These are phyloP conservation scores for Apostasia shenzhenica DNA, from an alignment of 106 monocot species.

Conservation along the genomic window DNA sequence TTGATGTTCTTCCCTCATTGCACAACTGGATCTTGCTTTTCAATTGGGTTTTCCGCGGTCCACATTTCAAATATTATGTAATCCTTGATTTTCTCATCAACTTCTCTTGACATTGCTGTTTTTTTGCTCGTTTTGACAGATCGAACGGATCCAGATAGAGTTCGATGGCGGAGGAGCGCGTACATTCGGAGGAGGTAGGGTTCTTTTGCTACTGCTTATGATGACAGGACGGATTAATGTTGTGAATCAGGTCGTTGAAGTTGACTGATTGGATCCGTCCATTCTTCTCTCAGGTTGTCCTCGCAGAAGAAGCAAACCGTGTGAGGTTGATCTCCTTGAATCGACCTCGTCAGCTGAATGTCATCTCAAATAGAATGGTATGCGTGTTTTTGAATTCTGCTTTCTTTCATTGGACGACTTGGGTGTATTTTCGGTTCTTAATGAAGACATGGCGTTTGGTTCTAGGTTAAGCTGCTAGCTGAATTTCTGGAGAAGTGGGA, in stretches of 20 bases:
- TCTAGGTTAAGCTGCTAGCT: constrained; percentile 58
- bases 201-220: background rate
- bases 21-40: background rate
- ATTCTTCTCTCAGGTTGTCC: constrained; percentile 35
- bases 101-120: background rate
- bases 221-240: background rate
- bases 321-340: constrained; percentile 72
- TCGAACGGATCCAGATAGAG: background rate
- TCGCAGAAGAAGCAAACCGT: constrained; percentile 52
- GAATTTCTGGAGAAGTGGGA: constrained; percentile 68
- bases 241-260: background rate
- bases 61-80: background rate
- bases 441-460: background rate
- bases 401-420: background rate
- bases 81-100: background rate
- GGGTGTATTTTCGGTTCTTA: background rate
- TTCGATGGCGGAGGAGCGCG: constrained; percentile 12
- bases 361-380: constrained; percentile 72
- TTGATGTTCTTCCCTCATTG: background rate
- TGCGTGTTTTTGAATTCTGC: background rate
- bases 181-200: constrained; percentile 16
- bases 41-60: background rate
- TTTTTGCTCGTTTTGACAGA: background rate
- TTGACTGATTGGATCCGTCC: background rate
- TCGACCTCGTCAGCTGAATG: constrained; percentile 82